Evolutionary conservation across 805 yeast genomes (phyloP), one percentile per base, ranked within the genome.

Genomic region (Helenozyma baotianmanensis): DNA sequence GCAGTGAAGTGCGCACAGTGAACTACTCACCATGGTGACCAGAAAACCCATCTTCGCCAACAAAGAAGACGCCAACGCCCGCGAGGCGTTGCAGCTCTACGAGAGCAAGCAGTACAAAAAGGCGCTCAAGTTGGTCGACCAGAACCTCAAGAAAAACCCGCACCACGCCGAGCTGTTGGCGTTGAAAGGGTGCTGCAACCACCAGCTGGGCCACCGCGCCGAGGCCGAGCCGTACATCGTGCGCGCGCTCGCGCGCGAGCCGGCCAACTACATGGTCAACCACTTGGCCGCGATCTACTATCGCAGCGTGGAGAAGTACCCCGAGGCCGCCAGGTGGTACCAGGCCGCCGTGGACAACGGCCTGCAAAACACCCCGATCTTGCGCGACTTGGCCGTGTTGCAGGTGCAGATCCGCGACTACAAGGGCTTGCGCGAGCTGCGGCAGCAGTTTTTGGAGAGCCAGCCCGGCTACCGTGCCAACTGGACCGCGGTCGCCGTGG

Each of bases 101-200:
- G 97, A 92, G 53, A 55, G 71, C 29, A 87, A 85, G 56, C 88
- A 87, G 57, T 89, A 89, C 67, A 85, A 85, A 54, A 88, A 90
- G 50, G 77, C 96, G 1, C 60, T 89, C 48, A 84, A 84, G 54
- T 53, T 79, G 18, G 73, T 86, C 26, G 97, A 92, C 32, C 64
- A 73, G 22, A 73, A 84, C 46, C 59, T 90, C 50, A 85, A 86
- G 65, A 86, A 84, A 50, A 78, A 78, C 50, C 70, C 86, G 11
- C 68, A 65, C 31, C 88, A 85, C 56, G 81, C 88, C 17, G 95
- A 86, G 50, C 77, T 94, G 3, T 62, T 84, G 35, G 86, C 96
- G 3, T 68, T 92, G 50, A 90, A 90, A 59, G 97, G 95, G 2
- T 68, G 94, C 33, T 64, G 77, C 36, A 61, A 80, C 40, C 68